Evolutionary conservation across 768 basidiomycete genomes (phyloP), one percentile per base, ranked within the genome.

Genomic region (Tremella mesenterica): DNA sequence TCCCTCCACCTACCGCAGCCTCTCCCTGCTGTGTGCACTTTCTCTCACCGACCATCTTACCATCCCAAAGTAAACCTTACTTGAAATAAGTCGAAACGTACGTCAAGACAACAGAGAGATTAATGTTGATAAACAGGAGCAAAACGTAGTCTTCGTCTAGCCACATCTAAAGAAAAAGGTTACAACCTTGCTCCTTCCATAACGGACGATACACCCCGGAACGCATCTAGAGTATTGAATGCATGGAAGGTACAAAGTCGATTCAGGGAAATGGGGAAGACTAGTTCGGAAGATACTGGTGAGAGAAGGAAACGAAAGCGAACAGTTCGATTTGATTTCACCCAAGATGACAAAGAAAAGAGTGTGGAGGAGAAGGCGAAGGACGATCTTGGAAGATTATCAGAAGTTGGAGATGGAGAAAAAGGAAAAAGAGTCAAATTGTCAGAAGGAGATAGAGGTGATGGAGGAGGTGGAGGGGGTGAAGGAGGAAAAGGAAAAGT

Each of bases 121-220:
- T 41, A n/a, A 4, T 25, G 20, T 16, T 34, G 20, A 33, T n/a
- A 2, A 18, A 0, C 36, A 71, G 69, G 69, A 26, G 64, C 69
- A 6, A 71, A 71, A 56, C 46, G 58, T 45, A 64, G 66, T n/a
- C 52, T 64, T 38, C 44, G 69, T 23, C 57, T 61, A n/a, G 54
- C 56, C 10, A 64, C 66, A 45, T 58, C 54, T 27, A 57, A 49
- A 23, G 66, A 67, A 50, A 65, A 61, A 54, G 64, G 63, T 14
- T 46, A 33, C 26, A 65, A 71, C 41, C 52, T 67, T 5, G 50
- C 64, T 21, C 67, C 67, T 3, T 54, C 58, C 1, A 20, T 18
- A 4, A 51, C 57, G 21, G 60, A 64, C 34, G 71, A 72, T 31
- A 65, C 68, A 0, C 71, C 71, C 1, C 58, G 62, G 45, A 57